Base-by-base conservation (phyloP, 2,329 filamentous ascomycete species). In the Chrysoporthe puriensis region DNA sequence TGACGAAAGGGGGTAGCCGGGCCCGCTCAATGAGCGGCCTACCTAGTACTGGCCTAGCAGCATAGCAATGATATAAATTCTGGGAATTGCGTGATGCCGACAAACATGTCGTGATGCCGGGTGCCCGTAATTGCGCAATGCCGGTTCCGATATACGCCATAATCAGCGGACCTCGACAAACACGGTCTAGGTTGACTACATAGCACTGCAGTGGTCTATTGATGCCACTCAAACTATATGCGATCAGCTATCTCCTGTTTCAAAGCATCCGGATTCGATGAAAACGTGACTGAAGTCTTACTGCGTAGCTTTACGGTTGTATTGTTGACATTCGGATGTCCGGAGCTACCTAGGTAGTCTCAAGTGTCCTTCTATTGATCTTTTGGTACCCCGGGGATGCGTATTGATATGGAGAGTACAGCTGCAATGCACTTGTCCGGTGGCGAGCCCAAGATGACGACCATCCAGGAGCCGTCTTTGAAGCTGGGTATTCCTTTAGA, bases 31-130 rank as follows among this genome's bases (percentile, higher is more conserved):
- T 18, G 9, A 50, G 4, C 9, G 21, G 11, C n/a, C 8, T 26
- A 3, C 7, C 46, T 26, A 9, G n/a, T 26, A 26, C 26, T 26
- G 26, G 26, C 26, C 26, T 26, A 26, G 26, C 26, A 26, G 26
- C 26, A 26, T 18, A 5, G n/a, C 46, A 9, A 50, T 21, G 21
- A 50, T 26, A 48, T 48, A 48, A n/a, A 21, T 13, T n/a, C 1
- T 57, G 16, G 26, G 21, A 16, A 36, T 57, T 34, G 54, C 54
- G 54, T 57, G 54, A 57, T 57, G 54, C 54, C 54, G 54, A 36
- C 8, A 18, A 36, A 7, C 11, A 57, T 57, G 54, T 14, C 34
- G 54, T 57, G 26, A 57, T 57, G 26, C 26, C 54, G 26, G 54
- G 32, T 8, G 1, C 54, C 32, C 18, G 8, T 13, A 4, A 40